Evolutionary conservation across 495 filamentous ascomycete species (phyloP), one percentile per base, ranked within the genome.

Genomic region (Xylaria acuta): DNA sequence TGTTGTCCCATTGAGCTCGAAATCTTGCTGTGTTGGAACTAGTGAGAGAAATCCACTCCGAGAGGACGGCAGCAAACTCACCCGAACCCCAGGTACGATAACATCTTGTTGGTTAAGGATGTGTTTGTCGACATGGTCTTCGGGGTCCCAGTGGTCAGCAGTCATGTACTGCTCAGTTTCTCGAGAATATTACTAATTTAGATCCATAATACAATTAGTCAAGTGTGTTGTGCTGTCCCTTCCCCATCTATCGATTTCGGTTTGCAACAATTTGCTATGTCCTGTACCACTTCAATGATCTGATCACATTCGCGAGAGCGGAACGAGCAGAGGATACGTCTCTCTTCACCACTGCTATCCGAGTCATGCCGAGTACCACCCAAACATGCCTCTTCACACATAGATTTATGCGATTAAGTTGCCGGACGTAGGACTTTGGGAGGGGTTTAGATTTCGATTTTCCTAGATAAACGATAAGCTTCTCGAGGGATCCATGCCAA

Each of bases 251-350:
- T 56, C 5, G 20, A 34, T 20, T 30, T 45, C 7, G 18, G 59
- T 51, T 43, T 11, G 16, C 18, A 49, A 20, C 53, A 25, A 18
- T 25, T 58, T 69, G 25, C 58, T 38, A 60, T 12, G 12, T 60
- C 8, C 34, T 60, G 67, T 62, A 49, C 20, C 38, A 69, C 67
- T 3, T 41, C 40, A 32, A 69, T 69, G 67, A 62, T 60, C 67
- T 62, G 67, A 69, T 49, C 54, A 25, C 41, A 60, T 38, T 47
- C 3, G 43, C 41, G 16, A 60, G 36, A 40, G 49, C n/a, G 34
- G 34, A 54, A 45, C 20, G 30, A 43, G 53, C 22, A 38, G 20
- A 27, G 51, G 54, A 45, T 34, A 27, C n/a, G 34, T 38, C 40
- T 71, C 69, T 43, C 34, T 27, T 49, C 34, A 40, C 40, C 41